Percentiles rank a stretch among this genome's conserved stretches.
These are phyloP conservation scores for Marasmius tenuissimus DNA, from an alignment of 1,284 basidiomycete genomes.

Conservation along the genomic window DNA sequence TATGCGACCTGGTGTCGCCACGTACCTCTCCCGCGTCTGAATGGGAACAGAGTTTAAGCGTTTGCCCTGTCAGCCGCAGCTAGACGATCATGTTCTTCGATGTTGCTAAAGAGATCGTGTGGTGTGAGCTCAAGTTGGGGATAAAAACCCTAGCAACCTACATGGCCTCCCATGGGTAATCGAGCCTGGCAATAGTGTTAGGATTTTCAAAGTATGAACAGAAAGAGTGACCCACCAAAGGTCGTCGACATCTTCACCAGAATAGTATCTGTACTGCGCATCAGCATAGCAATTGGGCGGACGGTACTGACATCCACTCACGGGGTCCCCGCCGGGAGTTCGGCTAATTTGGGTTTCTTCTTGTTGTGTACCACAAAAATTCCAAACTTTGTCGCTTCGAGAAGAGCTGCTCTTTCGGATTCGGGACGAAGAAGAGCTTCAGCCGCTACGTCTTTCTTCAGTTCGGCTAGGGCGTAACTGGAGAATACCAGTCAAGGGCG, in stretches of 20 bases:
- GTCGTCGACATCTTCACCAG: conserved; percentile 66
- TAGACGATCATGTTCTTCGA: conserved; percentile 74
- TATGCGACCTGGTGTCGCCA: too few species aligned
- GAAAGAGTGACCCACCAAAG: conserved; percentile 46
- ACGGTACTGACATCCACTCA: conserved; percentile 35
- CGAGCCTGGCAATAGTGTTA: conserved; percentile 52
- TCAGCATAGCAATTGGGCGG: neutral
- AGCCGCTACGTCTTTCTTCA: conserved; percentile 82
- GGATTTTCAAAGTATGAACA: conserved; percentile 4
- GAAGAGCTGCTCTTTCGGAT: conserved; percentile 67
- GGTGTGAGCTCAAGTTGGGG: neutral
- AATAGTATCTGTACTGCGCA: conserved; percentile 55
- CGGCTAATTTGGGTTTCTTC: conserved; percentile 78
- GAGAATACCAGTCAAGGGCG: neutral
- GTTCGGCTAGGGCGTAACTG: conserved; percentile 86
- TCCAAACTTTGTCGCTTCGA: conserved; percentile 72
- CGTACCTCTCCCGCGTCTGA: neutral
- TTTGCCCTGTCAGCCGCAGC: conserved; percentile 36
- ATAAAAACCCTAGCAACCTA: conserved; percentile 34
- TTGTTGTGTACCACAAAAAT: conserved; percentile 97
- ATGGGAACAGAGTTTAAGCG: neutral
- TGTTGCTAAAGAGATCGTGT: conserved; percentile 49
- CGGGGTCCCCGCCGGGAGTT: conserved; percentile 66
- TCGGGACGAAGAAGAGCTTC: conserved; percentile 68
- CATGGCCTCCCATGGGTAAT: conserved; percentile 84